phyloP scores from a whole-genome alignment of 192 early-diverging fungal genomes.

The Geranomyces michiganensis region DNA sequence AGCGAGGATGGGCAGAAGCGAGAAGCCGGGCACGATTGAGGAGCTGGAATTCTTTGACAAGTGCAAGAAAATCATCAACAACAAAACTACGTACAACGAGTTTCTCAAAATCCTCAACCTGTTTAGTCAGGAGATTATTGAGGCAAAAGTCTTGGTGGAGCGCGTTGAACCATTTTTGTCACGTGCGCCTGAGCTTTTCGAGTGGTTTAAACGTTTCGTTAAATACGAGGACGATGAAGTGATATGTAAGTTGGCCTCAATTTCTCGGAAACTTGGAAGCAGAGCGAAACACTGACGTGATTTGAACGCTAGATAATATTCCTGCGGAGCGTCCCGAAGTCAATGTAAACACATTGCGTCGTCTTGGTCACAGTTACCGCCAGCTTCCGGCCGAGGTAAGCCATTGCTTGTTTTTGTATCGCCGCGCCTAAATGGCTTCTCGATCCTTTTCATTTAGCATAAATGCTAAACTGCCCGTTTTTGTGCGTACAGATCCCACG shows the following conservation, averaged over 20 bases:
- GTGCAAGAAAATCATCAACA: slow-evolving; percentile 81
- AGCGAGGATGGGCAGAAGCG: slow-evolving; percentile 20
- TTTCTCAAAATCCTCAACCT: slow-evolving; percentile 95
- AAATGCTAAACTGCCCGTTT: background rate
- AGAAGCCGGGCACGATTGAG: slow-evolving; percentile 52
- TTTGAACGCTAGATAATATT: slow-evolving; percentile 57
- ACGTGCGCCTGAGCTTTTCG: slow-evolving; percentile 82
- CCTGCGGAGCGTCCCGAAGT: slow-evolving; percentile 62
- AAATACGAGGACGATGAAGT: slow-evolving; percentile 80
- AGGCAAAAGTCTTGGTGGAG: slow-evolving; percentile 80
- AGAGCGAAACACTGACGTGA: too few relatives aligned
- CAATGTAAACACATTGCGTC: slow-evolving; percentile 62
- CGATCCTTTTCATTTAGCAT: too few relatives aligned
- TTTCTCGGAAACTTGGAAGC: too few relatives aligned
- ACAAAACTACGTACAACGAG: slow-evolving; percentile 90
- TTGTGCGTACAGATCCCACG: slow-evolving; percentile 28
- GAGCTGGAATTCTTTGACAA: slow-evolving; percentile 95
- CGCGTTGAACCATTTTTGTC: slow-evolving; percentile 83
- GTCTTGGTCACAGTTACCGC: slow-evolving; percentile 76
- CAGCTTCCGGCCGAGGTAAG: slow-evolving; percentile 67
- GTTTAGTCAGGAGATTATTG: slow-evolving; percentile 92
- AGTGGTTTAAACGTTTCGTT: slow-evolving; percentile 91
- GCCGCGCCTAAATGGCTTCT: background rate
- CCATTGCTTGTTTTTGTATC: background rate
- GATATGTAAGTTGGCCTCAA: slow-evolving; percentile 49